Conservation (phyloP, 192 early-diverging fungal species). For the Coemansia biformis region DNA sequence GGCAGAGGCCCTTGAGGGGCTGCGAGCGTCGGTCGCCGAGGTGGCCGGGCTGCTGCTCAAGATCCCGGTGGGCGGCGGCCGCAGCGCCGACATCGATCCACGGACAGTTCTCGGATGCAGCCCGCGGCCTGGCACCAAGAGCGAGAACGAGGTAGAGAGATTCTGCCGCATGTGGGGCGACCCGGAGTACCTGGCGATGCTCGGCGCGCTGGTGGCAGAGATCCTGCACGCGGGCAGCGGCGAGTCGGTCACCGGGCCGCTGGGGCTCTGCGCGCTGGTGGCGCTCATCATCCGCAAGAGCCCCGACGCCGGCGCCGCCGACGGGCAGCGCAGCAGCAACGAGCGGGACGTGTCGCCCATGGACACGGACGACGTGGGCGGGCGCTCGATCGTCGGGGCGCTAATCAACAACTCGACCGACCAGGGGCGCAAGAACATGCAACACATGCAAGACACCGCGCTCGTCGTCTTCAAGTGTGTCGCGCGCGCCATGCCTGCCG, state of each 20-base stretch:
- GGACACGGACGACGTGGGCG: not conserved
- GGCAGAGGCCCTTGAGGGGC: slow-evolving; percentile 5
- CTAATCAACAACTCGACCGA: slow-evolving; percentile 5
- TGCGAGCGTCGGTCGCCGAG: slow-evolving; percentile 19
- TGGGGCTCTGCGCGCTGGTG: slow-evolving; percentile 11
- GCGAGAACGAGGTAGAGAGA: slow-evolving; percentile 30
- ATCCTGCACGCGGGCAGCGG: slow-evolving; percentile 5
- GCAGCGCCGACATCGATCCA: too few species aligned
- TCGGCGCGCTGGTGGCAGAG: slow-evolving; percentile 21
- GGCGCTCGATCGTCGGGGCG: slow-evolving; percentile 5
- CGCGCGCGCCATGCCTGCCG: slow-evolving; percentile 5
- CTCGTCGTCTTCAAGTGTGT: slow-evolving; percentile 5
- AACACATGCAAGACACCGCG: slow-evolving; percentile 19
- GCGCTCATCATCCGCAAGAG: slow-evolving; percentile 4
- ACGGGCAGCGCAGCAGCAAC: not conserved
- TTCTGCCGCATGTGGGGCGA: slow-evolving; percentile 40
- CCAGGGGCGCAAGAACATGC: slow-evolving; percentile 10
- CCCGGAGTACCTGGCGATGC: slow-evolving; percentile 14
- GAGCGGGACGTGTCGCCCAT: too few species aligned
- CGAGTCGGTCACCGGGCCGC: slow-evolving; percentile 3
- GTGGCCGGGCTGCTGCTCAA: slow-evolving; percentile 17
- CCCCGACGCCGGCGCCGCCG: not conserved
- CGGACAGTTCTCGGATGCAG: slow-evolving; percentile 4
- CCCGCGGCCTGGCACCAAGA: slow-evolving; percentile 9
- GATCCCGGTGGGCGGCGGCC: slow-evolving; percentile 12